phyloP scores from a whole-genome alignment of 495 filamentous ascomycete species.

The Neurospora sp. region DNA sequence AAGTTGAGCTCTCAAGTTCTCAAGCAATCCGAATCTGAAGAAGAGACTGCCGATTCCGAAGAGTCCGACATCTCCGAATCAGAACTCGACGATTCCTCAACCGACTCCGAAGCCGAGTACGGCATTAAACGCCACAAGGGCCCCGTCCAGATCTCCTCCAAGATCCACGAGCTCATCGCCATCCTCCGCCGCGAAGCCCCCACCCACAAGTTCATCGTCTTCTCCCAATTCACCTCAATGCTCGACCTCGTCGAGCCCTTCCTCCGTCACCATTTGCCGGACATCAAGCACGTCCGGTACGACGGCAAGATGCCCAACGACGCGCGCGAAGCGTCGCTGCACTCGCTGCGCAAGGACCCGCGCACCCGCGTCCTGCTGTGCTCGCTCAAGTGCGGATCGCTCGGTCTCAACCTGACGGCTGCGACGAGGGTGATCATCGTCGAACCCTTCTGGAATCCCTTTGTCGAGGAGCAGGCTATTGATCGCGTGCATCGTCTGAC shows the following conservation, averaged over 20 bases:
- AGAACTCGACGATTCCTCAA: conserved; percentile 36
- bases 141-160: conserved; percentile 63
- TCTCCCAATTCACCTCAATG: conserved; percentile 95
- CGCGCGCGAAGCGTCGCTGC: conserved; percentile 73
- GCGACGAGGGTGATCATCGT: conserved; percentile 89
- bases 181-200: conserved; percentile 70
- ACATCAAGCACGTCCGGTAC: conserved; percentile 75
- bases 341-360: conserved; percentile 56
- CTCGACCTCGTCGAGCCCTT: conserved; percentile 93
- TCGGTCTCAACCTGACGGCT: conserved; percentile 90
- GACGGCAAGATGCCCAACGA: conserved; percentile 96
- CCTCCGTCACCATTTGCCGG: conserved; percentile 46
- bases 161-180: conserved; percentile 73
- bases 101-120: conserved; percentile 23
- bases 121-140: conserved; percentile 17
- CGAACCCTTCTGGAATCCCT: conserved; percentile 97
- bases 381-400: conserved; percentile 81
- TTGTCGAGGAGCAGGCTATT: conserved; percentile 97
- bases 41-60: conserved; percentile 15
- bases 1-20: conserved; percentile 25
- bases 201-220: conserved; percentile 90
- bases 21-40: conserved; percentile 11
- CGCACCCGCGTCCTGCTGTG: conserved; percentile 74
- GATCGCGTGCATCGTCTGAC: conserved; percentile 95
- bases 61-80: conserved; percentile 21